Conservation (phyloP, 768 basidiomycete genomes). For the Suillus cothurnatus region DNA sequence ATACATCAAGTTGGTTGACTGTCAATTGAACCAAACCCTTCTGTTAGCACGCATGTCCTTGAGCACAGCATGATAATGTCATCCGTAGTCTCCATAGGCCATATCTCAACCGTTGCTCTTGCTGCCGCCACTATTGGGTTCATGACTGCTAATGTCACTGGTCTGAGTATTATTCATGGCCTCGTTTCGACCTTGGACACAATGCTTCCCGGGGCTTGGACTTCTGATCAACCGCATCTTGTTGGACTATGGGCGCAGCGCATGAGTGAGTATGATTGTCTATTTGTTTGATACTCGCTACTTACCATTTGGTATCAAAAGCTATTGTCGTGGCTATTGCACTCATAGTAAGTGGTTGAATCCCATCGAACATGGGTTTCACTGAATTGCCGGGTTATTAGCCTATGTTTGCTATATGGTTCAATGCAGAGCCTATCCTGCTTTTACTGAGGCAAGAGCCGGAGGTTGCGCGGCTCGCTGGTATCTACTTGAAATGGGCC, state of each 20-base stretch:
- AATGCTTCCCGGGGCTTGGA: slow-evolving; percentile 93
- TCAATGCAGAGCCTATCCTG: slow-evolving; percentile 78
- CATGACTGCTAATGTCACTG: slow-evolving; percentile 67
- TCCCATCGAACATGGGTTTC: not conserved
- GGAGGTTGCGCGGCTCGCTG: slow-evolving; percentile 76
- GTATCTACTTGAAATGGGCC: slow-evolving; percentile 71
- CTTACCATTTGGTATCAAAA: slow-evolving; percentile 22
- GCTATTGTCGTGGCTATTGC: slow-evolving; percentile 58
- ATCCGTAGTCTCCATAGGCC: slow-evolving; percentile 89
- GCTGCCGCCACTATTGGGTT: slow-evolving; percentile 79
- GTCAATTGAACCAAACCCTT: not conserved
- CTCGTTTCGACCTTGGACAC: slow-evolving; percentile 89
- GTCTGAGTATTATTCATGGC: slow-evolving; percentile 74
- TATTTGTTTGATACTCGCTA: not conserved
- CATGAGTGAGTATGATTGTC: slow-evolving; percentile 60
- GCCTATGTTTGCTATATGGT: slow-evolving; percentile 73
- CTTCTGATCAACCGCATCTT: slow-evolving; percentile 77
- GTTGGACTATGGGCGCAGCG: slow-evolving; percentile 92
- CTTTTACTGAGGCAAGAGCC: slow-evolving; percentile 75
- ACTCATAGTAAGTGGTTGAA: slow-evolving; percentile 55
- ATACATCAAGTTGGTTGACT: not conserved
- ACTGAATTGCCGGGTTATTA: slow-evolving; percentile 15
- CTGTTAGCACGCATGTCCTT: slow-evolving; percentile 66
- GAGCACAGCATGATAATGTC: slow-evolving; percentile 89
- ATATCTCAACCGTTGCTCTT: slow-evolving; percentile 86